Evolutionary conservation across 148 eudicot species (phyloP).

Genomic region (Spergularia bocconei): DNA sequence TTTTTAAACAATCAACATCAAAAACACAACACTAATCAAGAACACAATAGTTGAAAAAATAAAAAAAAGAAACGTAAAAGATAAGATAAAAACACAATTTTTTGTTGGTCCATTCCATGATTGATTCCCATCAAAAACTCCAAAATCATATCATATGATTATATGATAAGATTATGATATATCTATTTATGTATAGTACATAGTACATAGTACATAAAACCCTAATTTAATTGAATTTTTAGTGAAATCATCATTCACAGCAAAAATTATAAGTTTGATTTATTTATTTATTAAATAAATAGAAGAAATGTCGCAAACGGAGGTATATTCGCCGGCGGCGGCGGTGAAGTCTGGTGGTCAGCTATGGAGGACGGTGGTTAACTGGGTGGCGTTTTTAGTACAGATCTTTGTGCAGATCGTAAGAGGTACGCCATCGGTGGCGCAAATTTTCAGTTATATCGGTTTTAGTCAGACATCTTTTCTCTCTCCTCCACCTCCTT

Average conservation of each 20-base stretch:
- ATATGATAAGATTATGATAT: neutral
- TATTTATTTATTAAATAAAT: too few relatives aligned
- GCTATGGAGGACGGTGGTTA: conserved; percentile 71
- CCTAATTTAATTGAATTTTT: conserved; percentile 24
- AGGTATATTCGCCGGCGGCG: conserved; percentile 55
- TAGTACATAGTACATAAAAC: conserved; percentile 6
- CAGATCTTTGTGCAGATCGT: conserved; percentile 94
- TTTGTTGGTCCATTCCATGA: neutral
- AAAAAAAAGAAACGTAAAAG: too few relatives aligned
- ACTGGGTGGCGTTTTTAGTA: conserved; percentile 82
- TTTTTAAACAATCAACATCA: neutral
- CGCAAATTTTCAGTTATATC: conserved; percentile 56
- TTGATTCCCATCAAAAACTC: neutral
- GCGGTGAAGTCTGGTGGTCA: conserved; percentile 45
- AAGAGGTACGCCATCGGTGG: conserved; percentile 67
- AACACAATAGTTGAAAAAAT: neutral
- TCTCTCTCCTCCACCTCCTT: conserved; percentile 37
- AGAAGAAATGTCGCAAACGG: conserved; percentile 61
- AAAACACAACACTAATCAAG: neutral
- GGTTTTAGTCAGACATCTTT: conserved; percentile 46
- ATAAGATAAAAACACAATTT: too few relatives aligned
- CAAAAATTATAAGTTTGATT: too few relatives aligned
- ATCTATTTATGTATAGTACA: neutral
- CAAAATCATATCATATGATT: neutral
- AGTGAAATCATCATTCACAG: too few relatives aligned